A percentile compares a stretch with the other conserved stretches of the same genome.
Evolutionary conservation across 768 basidiomycete species (phyloP).

Genomic region (Termitomyces sp.): DNA sequence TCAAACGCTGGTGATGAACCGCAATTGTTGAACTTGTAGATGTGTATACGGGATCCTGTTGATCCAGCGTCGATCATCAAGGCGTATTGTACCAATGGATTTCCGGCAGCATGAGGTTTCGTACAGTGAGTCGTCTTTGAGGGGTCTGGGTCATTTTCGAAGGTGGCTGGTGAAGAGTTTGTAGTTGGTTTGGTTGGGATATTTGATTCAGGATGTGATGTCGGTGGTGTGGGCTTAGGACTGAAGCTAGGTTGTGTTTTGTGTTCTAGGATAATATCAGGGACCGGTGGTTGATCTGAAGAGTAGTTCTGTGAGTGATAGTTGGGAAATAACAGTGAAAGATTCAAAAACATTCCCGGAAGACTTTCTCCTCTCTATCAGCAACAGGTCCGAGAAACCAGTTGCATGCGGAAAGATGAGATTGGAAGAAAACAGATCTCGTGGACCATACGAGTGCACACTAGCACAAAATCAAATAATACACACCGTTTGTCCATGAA

Average conservation of each 20-base stretch:
- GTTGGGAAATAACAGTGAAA: too few species aligned
- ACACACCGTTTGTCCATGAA: not conserved
- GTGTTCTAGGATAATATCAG: too few species aligned
- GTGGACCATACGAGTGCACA: too few species aligned
- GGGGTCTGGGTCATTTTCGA: slow-evolving; percentile 70
- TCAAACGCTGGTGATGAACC: slow-evolving; percentile 72
- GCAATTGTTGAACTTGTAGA: slow-evolving; percentile 98
- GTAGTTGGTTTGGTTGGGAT: not conserved
- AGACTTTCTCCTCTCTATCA: too few species aligned
- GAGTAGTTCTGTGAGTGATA: too few species aligned
- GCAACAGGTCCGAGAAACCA: too few species aligned
- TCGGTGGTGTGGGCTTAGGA: not conserved
- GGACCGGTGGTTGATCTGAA: too few species aligned
- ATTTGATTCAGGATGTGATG: not conserved
- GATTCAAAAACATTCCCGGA: too few species aligned
- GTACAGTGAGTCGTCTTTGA: slow-evolving; percentile 72
- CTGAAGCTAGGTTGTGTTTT: too few species aligned
- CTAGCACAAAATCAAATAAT: too few species aligned
- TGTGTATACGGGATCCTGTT: slow-evolving; percentile 94
- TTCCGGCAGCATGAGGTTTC: slow-evolving; percentile 40
- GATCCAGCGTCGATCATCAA: slow-evolving; percentile 99
- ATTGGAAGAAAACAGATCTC: too few species aligned
- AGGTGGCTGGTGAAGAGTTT: not conserved
- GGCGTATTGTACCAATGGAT: slow-evolving; percentile 81
- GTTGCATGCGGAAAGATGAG: too few species aligned